Evolutionary conservation across 768 basidiomycete genomes (phyloP), one percentile per base, ranked within the genome.

Genomic region (Russula olivacea): DNA sequence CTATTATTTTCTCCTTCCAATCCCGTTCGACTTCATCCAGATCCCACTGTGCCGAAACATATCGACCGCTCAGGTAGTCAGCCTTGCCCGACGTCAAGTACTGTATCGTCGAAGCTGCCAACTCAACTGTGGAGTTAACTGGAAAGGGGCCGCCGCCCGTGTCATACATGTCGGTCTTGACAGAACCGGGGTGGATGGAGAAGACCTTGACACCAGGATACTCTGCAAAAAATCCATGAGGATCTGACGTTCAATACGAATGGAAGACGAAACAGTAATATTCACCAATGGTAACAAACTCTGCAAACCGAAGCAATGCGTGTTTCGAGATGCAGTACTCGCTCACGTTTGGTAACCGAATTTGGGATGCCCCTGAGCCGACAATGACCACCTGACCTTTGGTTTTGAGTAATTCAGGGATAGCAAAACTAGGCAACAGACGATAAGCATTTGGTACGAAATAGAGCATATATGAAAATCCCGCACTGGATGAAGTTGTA

Each of bases 251-350:
- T 57, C 1, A 34, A 7, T 21, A 47, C 14, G 7, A 19, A 32
- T 9, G 4, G 19, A 4, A 34, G 47, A n/a, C 28, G 7, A 2
- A 19, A 17, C 17, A 21, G 6, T 12, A 17, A 32, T 7, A 32
- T 14, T 58, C 11, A 65, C 64, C 64, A 12, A 66, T 28, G 15
- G 34, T 30, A 38, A 65, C 21, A n/a, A 61, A 61, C 38, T 61
- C 64, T 15, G 55, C 51, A 2, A 65, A 38, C 14, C 60, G 55
- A 28, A 54, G 45, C 15, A 65, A 8, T 0, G 61, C 60, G 10
- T 47, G 43, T 38, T 66, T 66, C 8, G 64, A 61, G 12, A 40
- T 45, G 40, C 47, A 63, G 32, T 63, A 66, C 28, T 63, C 56
- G 19, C 65, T 66, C 19, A 4, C 23, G 4, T 17, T 45, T 12